Percentiles rank a stretch among this genome's conserved stretches.
These are phyloP conservation scores for Xylaria sp. DNA, from an alignment of 2,329 filamentous ascomycete species.

Conservation along the genomic window DNA sequence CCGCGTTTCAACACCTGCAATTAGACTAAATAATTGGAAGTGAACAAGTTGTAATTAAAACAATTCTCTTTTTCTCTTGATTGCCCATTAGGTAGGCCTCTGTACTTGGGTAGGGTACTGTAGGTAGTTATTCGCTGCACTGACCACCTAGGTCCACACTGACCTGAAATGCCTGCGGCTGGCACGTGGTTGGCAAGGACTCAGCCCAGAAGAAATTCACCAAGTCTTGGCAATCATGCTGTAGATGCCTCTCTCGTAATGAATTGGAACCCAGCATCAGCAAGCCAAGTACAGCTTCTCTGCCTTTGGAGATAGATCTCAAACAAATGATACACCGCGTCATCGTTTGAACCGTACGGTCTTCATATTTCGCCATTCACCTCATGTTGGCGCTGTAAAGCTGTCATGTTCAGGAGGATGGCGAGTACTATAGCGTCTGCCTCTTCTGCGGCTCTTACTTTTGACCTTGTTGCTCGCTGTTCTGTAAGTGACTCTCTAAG, in stretches of 20 bases:
- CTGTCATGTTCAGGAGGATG: conserved; percentile 51
- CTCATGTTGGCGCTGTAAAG: conserved; percentile 11
- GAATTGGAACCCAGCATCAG: not conserved
- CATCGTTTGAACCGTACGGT: not conserved
- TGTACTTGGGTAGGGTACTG: not conserved
- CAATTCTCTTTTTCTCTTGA: not conserved
- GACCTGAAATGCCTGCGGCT: not conserved
- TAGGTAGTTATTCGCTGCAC: not conserved
- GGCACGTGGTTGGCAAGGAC: conserved; percentile 15
- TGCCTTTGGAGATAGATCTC: not conserved
- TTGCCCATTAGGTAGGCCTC: not conserved
- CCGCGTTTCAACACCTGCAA: not conserved
- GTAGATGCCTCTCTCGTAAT: conserved; percentile 1
- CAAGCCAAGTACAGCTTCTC: not conserved
- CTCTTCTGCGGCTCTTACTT: conserved; percentile 74
- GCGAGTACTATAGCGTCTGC: conserved; percentile 59
- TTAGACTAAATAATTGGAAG: no score
- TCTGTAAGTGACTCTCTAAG: conserved; percentile 67
- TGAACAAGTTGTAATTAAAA: not conserved
- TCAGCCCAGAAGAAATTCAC: conserved; percentile 20
- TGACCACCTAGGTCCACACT: not conserved
- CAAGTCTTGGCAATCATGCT: conserved; percentile 18
- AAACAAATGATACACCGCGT: not conserved
- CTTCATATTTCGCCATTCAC: not conserved
- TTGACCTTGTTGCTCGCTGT: conserved; percentile 81